These are phyloP conservation scores for Paxillus rubicundulus DNA, from an alignment of 768 basidiomycete species.

Conservation along the genomic window DNA sequence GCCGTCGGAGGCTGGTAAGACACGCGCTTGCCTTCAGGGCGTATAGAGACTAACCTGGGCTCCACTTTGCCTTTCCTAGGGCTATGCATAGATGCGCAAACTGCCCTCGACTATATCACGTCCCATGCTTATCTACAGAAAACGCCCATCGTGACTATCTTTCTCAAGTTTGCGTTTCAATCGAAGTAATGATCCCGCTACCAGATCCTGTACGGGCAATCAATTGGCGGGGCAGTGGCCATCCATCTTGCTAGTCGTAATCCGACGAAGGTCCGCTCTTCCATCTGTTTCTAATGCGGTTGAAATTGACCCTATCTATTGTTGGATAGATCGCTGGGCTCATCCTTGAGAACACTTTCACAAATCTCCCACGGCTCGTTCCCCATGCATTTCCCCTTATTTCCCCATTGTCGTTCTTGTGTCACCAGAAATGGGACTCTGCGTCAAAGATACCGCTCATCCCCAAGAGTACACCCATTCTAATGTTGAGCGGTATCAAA, in stretches of 20 bases:
- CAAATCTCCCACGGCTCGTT: slow-evolving; percentile 79
- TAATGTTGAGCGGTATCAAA: slow-evolving; percentile 72
- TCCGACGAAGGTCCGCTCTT: slow-evolving; percentile 50
- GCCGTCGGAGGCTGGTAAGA: slow-evolving; percentile 77
- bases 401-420: slow-evolving; percentile 71
- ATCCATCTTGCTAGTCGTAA: slow-evolving; percentile 85
- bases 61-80: slow-evolving; percentile 39
- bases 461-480: slow-evolving; percentile 64
- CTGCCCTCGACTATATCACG: slow-evolving; percentile 71
- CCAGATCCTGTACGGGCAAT: slow-evolving; percentile 78
- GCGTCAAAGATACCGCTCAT: slow-evolving; percentile 60
- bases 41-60: not conserved
- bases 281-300: not conserved
- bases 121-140: slow-evolving; percentile 59
- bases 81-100: slow-evolving; percentile 81
- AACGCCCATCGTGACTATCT: slow-evolving; percentile 60
- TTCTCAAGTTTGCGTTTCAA: no score
- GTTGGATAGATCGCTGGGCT: slow-evolving; percentile 63
- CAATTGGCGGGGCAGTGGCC: slow-evolving; percentile 90
- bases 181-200: not conserved
- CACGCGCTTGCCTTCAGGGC: not conserved
- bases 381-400: slow-evolving; percentile 76
- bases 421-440: slow-evolving; percentile 89
- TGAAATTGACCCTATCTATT: not conserved
- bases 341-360: slow-evolving; percentile 92